Base-by-base conservation (phyloP, 768 basidiomycete genomes). In the Collybia sp. region DNA sequence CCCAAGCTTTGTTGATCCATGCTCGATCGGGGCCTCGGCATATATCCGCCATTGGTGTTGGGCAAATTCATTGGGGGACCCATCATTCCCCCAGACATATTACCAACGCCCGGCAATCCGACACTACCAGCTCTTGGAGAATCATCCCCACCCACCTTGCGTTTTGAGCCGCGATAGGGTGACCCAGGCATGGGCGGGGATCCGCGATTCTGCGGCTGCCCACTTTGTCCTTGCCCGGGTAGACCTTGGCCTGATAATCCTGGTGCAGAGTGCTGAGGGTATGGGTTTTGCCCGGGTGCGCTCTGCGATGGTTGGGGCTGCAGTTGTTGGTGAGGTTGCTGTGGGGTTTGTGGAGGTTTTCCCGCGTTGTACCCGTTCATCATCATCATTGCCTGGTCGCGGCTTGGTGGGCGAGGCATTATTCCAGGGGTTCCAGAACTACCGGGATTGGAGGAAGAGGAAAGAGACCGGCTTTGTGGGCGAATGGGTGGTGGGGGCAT, bases 111-210 rank as follows among this genome's bases (percentile, higher is more conserved):
- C 2, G 30, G 17, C 30, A 49, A 40, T 30, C 47, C 47, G 19
- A 46, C 42, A 17, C 40, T 19, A 10, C 42, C 53, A 25, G 25
- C 43, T 19, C 54, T 42, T 9, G 58, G 58, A 17, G 60, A 59
- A 17, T 53, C 57, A 19, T 58, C 60, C 44, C 55, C 48, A 30
- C 52, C 53, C 1, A 56, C 55, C 42, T 64, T 65, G 12, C 64
- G 53, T 44, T 64, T 64, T 10, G 62, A 55, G 9, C 63, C 62
- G 17, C 64, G 56, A 25, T 60, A 60, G 9, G 66, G 65, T 10
- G 63, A 64, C 34, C 58, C 48, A 13, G 55, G 52, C 47, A 40
- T 19, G 43, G 43, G 43, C 30, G 30, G 32, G 43, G n/a, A 31
- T 16, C 33, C 38, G 19, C 42, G 49, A 30, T 12, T 36, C 18